These are phyloP conservation scores for Serendipita sp. DNA, from an alignment of 768 basidiomycete genomes.

Conservation along the genomic window DNA sequence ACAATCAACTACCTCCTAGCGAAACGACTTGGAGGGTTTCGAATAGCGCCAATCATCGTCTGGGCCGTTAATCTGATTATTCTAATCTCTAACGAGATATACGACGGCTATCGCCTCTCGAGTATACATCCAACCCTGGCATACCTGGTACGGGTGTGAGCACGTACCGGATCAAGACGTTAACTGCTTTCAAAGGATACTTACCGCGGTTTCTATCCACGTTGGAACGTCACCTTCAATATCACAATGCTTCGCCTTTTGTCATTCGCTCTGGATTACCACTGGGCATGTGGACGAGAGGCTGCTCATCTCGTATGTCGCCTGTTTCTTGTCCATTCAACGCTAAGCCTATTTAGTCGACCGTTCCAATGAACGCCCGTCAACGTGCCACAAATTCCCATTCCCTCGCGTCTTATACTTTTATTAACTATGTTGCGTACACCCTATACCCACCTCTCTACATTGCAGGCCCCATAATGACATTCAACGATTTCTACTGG, in stretches of 20 bases:
- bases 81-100: constrained; percentile 62
- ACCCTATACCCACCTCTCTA: constrained; percentile 87
- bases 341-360: constrained; percentile 17
- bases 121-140: constrained; percentile 37
- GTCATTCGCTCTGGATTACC: constrained; percentile 85
- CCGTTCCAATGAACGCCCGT: constrained; percentile 33
- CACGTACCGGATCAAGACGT: neutral
- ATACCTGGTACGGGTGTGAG: constrained; percentile 37
- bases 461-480: constrained; percentile 89
- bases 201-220: constrained; percentile 59
- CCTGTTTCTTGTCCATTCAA: constrained; percentile 11
- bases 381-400: constrained; percentile 45
- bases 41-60: constrained; percentile 35
- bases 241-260: constrained; percentile 89
- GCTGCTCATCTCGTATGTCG: constrained; percentile 26
- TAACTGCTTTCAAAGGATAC: constrained; percentile 14
- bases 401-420: constrained; percentile 40
- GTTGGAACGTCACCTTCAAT: constrained; percentile 92
- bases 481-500: constrained; percentile 90
- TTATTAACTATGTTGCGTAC: constrained; percentile 65
- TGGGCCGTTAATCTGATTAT: constrained; percentile 67
- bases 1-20: constrained; percentile 52
- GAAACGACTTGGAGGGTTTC: constrained; percentile 28
- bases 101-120: constrained; percentile 57
- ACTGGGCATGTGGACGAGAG: constrained; percentile 50